phyloP scores from a whole-genome alignment of 1,139 yeast genomes.

The Candida smagusa region DNA sequence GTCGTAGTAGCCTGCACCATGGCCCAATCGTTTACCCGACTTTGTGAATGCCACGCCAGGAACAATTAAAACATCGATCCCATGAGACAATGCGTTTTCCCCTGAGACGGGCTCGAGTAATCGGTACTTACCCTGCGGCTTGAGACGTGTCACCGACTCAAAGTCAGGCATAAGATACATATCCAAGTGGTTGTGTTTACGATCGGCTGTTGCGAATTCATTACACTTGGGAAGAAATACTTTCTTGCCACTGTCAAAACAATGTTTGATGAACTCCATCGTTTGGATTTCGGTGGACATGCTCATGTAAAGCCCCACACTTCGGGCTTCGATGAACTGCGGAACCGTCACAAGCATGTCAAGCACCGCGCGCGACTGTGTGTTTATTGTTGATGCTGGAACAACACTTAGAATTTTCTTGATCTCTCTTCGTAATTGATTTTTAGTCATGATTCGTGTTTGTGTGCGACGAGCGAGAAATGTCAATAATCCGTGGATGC shows the following conservation, averaged over 20 bases:
- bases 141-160: constrained; percentile 42
- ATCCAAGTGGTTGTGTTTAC: constrained; percentile 48
- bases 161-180: constrained; percentile 50
- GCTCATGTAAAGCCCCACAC: constrained; percentile 61
- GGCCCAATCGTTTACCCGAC: constrained; percentile 66
- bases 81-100: constrained; percentile 32
- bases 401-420: constrained; percentile 8
- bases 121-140: constrained; percentile 67
- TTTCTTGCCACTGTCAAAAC: constrained; percentile 42
- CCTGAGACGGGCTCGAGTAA: constrained; percentile 64
- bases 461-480: background rate
- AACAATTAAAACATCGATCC: constrained; percentile 66
- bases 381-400: constrained; percentile 7
- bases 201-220: constrained; percentile 11
- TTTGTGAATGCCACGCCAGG: constrained; percentile 84
- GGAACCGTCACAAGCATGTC: constrained; percentile 28
- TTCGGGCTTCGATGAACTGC: constrained; percentile 41
- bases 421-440: constrained; percentile 8
- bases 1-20: constrained; percentile 93
- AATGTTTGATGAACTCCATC: constrained; percentile 40
- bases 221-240: constrained; percentile 56
- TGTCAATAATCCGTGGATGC: background rate
- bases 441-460: constrained; percentile 8
- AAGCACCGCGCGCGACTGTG: constrained; percentile 19
- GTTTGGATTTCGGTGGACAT: constrained; percentile 69